phyloP scores from a whole-genome alignment of 495 filamentous ascomycete species.

The Glonium stellatum region DNA sequence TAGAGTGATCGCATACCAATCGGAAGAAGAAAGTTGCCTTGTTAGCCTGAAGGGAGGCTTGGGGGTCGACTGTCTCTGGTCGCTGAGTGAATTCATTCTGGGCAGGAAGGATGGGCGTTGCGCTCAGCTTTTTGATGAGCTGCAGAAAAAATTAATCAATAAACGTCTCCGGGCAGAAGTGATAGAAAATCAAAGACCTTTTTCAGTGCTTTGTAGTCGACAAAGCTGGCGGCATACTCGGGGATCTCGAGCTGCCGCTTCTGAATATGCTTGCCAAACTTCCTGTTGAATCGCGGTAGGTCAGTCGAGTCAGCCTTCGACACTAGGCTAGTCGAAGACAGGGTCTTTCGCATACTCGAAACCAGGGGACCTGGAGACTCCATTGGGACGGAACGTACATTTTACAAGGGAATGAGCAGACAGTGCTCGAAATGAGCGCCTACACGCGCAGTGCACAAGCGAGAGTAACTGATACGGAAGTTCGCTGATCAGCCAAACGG shows the following conservation, averaged over 20 bases:
- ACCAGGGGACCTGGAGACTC: constrained; percentile 11
- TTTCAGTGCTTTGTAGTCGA: constrained; percentile 98
- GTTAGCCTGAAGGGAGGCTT: constrained; percentile 89
- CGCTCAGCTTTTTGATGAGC: constrained; percentile 97
- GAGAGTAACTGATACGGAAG: constrained; percentile 3
- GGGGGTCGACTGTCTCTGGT: constrained; percentile 58
- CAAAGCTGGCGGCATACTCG: constrained; percentile 97
- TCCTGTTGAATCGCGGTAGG: constrained; percentile 52
- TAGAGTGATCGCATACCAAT: constrained; percentile 52
- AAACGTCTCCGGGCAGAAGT: background rate
- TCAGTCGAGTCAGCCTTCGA: constrained; percentile 27
- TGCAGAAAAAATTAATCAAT: constrained; percentile 36
- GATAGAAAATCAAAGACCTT: constrained; percentile 53
- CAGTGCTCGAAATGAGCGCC: constrained; percentile 8
- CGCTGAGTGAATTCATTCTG: constrained; percentile 55
- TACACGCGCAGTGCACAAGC: constrained; percentile 15
- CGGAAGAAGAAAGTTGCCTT: constrained; percentile 98
- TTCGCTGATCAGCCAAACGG: constrained; percentile 19
- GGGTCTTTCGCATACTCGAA: constrained; percentile 12
- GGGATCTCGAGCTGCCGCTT: constrained; percentile 97
- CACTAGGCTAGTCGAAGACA: constrained; percentile 22
- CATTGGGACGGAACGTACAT: constrained; percentile 27
- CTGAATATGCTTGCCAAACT: constrained; percentile 99
- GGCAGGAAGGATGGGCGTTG: constrained; percentile 72
- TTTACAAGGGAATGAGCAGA: constrained; percentile 15